Evolutionary conservation across 345 rosid genomes (phyloP).

Genomic region (Camelina neglecta): DNA sequence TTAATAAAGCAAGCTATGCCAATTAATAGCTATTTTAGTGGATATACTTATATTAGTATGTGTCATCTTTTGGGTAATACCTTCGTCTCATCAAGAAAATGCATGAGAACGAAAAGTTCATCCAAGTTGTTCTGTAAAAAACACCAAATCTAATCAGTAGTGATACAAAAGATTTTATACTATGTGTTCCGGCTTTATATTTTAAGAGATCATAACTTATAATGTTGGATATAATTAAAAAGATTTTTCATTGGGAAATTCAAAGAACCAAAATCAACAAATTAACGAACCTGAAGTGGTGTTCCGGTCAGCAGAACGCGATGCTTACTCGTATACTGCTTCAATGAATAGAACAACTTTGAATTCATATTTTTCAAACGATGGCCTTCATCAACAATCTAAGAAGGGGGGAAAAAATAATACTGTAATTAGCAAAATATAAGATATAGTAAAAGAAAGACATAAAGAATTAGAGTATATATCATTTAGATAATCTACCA

Average conservation of each 20-base stretch:
- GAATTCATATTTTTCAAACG: slow-evolving; percentile 91
- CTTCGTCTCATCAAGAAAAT: slow-evolving; percentile 96
- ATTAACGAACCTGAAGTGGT: slow-evolving; percentile 84
- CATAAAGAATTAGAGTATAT: slow-evolving; percentile 5
- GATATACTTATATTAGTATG: slow-evolving; percentile 4
- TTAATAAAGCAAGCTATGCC: neutral
- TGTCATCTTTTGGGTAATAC: slow-evolving; percentile 45
- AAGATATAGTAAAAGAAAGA: slow-evolving; percentile 14
- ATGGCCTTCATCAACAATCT: slow-evolving; percentile 99
- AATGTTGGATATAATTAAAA: neutral
- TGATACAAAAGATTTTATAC: neutral
- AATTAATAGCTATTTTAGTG: neutral
- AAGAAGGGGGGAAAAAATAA: slow-evolving; percentile 36
- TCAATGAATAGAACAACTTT: slow-evolving; percentile 74
- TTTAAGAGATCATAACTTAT: neutral
- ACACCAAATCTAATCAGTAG: slow-evolving; percentile 30
- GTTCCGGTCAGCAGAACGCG: slow-evolving; percentile 91
- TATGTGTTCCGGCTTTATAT: neutral
- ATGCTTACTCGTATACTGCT: slow-evolving; percentile 70
- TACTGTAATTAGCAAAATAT: slow-evolving; percentile 26
- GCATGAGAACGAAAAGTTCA: slow-evolving; percentile 97
- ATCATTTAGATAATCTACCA: slow-evolving; percentile 53
- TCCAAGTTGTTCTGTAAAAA: slow-evolving; percentile 88
- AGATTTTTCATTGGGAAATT: neutral
- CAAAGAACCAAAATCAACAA: slow-evolving; percentile 16